Evolutionary conservation across 257 asterid genomes (phyloP).

Genomic region (Lycium ferocissimum): DNA sequence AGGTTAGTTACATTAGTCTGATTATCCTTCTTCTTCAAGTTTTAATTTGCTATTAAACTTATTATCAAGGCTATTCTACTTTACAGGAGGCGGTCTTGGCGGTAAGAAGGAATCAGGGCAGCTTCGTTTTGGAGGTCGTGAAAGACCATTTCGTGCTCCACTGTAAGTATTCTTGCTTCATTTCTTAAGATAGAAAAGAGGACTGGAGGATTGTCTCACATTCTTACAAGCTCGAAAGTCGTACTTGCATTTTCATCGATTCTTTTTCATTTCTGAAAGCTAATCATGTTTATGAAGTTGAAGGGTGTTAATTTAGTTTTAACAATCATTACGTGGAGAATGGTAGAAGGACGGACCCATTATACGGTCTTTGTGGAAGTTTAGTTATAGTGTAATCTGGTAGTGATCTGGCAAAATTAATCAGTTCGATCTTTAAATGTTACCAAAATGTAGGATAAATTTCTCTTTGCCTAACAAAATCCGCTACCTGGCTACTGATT

Average conservation of each 20-base stretch:
- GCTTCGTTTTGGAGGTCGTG: conserved; percentile 98
- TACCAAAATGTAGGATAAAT: neutral
- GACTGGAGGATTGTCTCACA: neutral
- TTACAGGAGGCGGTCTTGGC: conserved; percentile 93
- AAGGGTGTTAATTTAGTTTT: neutral
- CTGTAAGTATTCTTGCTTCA: conserved; percentile 23
- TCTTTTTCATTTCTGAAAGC: conserved; percentile 10
- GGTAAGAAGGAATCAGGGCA: conserved; percentile 99
- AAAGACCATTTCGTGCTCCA: conserved; percentile 53
- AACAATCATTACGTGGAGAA: neutral
- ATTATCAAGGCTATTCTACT: conserved; percentile 32
- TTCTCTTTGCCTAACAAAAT: neutral
- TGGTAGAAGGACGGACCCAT: neutral
- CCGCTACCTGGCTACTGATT: neutral
- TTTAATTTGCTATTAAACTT: conserved; percentile 23
- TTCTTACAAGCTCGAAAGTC: conserved; percentile 68
- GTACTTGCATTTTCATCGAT: conserved; percentile 21
- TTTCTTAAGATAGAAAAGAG: neutral
- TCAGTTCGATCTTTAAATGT: neutral
- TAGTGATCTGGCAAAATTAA: neutral
- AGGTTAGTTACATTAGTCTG: conserved; percentile 50
- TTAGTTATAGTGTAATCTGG: neutral
- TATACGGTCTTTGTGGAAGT: neutral
- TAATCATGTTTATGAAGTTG: neutral
- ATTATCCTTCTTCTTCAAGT: conserved; percentile 2